A percentile compares a stretch with the other conserved stretches of the same genome.
These are phyloP conservation scores for Chaetomidium leptoderma DNA, from an alignment of 495 filamentous ascomycete genomes.

Conservation along the genomic window DNA sequence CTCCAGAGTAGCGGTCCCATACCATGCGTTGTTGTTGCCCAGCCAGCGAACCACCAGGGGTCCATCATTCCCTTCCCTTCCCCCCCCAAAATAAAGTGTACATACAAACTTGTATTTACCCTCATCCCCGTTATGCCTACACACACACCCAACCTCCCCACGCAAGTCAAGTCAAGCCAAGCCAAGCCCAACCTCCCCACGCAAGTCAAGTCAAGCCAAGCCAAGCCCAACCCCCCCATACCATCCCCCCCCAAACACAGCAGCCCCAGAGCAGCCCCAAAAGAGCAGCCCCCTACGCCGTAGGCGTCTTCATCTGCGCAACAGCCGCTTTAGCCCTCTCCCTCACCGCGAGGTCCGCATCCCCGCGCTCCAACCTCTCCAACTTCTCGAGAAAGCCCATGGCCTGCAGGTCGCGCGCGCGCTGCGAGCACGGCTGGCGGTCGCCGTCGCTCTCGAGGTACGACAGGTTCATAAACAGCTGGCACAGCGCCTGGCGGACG, in stretches of 20 bases:
- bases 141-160: background rate
- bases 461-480: constrained; percentile 77
- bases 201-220: no score
- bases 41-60: background rate
- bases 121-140: background rate
- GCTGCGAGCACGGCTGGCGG: constrained; percentile 52
- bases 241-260: no score
- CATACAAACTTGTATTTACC: background rate
- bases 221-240: background rate
- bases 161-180: no score
- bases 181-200: no score
- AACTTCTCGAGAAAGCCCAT: constrained; percentile 68
- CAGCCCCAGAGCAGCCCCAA: background rate
- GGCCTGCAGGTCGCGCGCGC: constrained; percentile 62
- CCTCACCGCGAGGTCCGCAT: constrained; percentile 75
- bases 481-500: constrained; percentile 70
- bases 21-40: background rate
- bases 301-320: constrained; percentile 54
- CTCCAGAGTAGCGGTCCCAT: background rate
- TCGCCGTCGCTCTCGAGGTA: constrained; percentile 73
- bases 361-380: constrained; percentile 55
- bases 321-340: constrained; percentile 78
- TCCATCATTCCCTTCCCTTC: background rate
- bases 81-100: background rate
- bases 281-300: background rate